These are phyloP conservation scores for Phytopythium cucurbitacearum DNA, from an alignment of 352 stramenopile species.

Conservation along the genomic window DNA sequence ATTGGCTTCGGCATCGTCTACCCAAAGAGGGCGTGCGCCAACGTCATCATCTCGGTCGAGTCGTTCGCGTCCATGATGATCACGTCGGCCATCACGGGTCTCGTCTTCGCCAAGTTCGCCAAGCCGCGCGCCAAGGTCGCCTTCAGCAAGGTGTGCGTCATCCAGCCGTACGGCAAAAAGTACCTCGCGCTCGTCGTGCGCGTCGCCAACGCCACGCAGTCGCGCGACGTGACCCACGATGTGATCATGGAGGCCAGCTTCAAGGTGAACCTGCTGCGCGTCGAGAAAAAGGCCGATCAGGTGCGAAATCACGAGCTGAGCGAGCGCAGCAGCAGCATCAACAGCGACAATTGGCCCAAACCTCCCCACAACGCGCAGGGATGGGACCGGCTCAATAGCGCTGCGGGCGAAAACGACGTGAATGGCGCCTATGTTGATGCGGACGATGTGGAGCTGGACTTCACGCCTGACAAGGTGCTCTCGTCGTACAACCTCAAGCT, in stretches of 20 bases:
- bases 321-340: background rate
- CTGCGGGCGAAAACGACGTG: no score
- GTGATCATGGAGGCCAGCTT: conserved; percentile 84
- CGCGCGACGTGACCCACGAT: conserved; percentile 72
- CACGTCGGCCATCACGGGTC: conserved; percentile 71
- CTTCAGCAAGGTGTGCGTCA: conserved; percentile 73
- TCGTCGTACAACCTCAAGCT: conserved; percentile 79
- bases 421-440: background rate
- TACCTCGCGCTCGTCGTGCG: conserved; percentile 73
- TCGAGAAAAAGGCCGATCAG: conserved; percentile 51
- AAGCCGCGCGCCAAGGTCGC: conserved; percentile 74
- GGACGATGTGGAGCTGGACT: conserved; percentile 7
- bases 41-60: conserved; percentile 67
- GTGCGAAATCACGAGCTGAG: conserved; percentile 25
- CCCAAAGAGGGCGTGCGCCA: conserved; percentile 56
- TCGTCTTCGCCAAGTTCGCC: conserved; percentile 83
- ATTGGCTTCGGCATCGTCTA: conserved; percentile 82
- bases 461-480: conserved; percentile 34
- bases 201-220: conserved; percentile 77
- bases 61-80: conserved; percentile 82
- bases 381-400: background rate
- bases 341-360: background rate
- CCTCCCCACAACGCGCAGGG: background rate
- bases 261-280: conserved; percentile 73
- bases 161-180: conserved; percentile 73